phyloP scores from a whole-genome alignment of 805 yeast genomes.

The Starmerella bombi region DNA sequence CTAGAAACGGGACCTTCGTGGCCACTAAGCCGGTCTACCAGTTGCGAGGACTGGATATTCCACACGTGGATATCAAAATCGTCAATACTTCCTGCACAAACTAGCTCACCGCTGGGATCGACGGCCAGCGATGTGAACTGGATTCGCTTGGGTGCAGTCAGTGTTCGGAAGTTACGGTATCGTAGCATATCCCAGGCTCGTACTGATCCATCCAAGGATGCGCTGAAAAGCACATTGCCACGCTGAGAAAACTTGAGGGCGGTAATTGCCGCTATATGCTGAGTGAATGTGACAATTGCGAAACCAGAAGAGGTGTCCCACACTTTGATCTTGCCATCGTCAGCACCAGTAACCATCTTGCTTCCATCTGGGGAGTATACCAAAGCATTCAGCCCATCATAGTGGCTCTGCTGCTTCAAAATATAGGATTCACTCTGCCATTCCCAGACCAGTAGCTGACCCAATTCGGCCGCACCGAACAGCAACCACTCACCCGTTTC shows the following conservation, averaged over 20 bases:
- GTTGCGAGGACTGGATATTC: constrained; percentile 93
- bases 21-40: constrained; percentile 76
- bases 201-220: constrained; percentile 91
- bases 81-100: constrained; percentile 87
- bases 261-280: constrained; percentile 81
- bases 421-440: constrained; percentile 98
- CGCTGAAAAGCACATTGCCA: constrained; percentile 82
- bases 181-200: constrained; percentile 94
- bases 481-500: constrained; percentile 92
- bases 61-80: constrained; percentile 85
- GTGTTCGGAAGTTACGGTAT: constrained; percentile 86
- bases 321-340: constrained; percentile 90
- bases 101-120: constrained; percentile 94
- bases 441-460: constrained; percentile 93
- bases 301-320: constrained; percentile 94
- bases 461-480: constrained; percentile 77
- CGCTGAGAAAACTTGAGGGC: constrained; percentile 73
- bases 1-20: constrained; percentile 93
- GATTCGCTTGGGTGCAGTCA: constrained; percentile 77
- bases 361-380: constrained; percentile 93
- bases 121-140: constrained; percentile 85
- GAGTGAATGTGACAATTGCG: constrained; percentile 80
- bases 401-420: constrained; percentile 93
- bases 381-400: constrained; percentile 72
- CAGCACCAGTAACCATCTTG: constrained; percentile 81